A percentile compares a stretch with the other conserved stretches of the same genome.
Conservation (phyloP, 1,284 basidiomycete genomes). For the Marasmius sp. region DNA sequence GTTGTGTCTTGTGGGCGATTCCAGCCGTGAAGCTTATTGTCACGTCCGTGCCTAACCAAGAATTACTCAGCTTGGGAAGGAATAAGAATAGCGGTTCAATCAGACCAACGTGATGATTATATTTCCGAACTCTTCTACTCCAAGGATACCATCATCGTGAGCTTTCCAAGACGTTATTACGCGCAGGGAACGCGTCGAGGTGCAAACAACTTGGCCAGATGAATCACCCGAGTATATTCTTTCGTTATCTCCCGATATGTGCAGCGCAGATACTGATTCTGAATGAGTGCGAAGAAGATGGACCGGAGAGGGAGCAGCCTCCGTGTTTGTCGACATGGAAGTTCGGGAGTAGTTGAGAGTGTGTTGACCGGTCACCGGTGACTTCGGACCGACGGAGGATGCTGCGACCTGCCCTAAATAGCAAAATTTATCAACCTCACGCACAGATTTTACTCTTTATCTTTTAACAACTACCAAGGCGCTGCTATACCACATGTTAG, state of each 20-base stretch:
- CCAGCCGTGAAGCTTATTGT: conserved; percentile 82
- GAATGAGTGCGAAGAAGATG: conserved; percentile 78
- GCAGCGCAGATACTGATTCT: conserved; percentile 55
- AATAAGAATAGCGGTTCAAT: background rate
- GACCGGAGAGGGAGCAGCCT: conserved; percentile 50
- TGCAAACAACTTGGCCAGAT: conserved; percentile 69
- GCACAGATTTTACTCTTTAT: conserved; percentile 32
- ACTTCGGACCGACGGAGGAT: background rate
- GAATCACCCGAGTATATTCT: conserved; percentile 82
- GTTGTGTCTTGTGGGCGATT: conserved; percentile 44
- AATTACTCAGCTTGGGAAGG: background rate
- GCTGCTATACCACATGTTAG: conserved; percentile 57
- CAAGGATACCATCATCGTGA: conserved; percentile 74
- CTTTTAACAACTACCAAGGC: conserved; percentile 67
- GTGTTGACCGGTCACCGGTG: background rate
- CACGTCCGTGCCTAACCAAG: conserved; percentile 71
- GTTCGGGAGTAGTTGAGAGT: background rate
- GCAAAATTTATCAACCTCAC: conserved; percentile 13
- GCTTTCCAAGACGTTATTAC: conserved; percentile 74
- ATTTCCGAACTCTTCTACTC: conserved; percentile 70
- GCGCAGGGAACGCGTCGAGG: conserved; percentile 71
- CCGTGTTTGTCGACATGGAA: background rate
- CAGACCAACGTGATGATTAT: conserved; percentile 67
- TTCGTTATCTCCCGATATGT: conserved; percentile 68
- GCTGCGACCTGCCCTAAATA: conserved; percentile 44